Conservation (phyloP, 805 yeast species). For the Wickerhamiella siamensis region DNA sequence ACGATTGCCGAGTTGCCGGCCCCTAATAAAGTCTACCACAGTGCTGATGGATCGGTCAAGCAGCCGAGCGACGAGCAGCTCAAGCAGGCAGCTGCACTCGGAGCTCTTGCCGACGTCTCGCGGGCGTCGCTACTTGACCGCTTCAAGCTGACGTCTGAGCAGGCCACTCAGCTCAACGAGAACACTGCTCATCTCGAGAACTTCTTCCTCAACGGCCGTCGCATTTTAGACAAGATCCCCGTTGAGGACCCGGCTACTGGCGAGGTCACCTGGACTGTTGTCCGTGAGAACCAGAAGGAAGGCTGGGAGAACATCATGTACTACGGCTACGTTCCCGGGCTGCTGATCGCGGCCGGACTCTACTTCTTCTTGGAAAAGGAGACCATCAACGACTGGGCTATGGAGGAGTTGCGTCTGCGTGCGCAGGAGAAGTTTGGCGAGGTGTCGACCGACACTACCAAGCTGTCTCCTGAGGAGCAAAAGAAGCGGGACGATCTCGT, state of each 20-base stretch:
- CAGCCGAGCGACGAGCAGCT: slow-evolving; percentile 56
- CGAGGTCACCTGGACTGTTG: slow-evolving; percentile 61
- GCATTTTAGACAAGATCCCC: slow-evolving; percentile 71
- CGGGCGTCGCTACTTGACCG: slow-evolving; percentile 37
- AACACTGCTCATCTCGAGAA: slow-evolving; percentile 48
- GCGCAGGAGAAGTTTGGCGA: slow-evolving; percentile 50
- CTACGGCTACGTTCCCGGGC: slow-evolving; percentile 57
- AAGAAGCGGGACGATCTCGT: slow-evolving; percentile 61
- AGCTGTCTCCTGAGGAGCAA: slow-evolving; percentile 38
- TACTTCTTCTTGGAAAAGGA: slow-evolving; percentile 38
- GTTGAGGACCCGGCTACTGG: slow-evolving; percentile 69
- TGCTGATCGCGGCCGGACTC: slow-evolving; percentile 40
- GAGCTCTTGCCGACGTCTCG: slow-evolving; percentile 42
- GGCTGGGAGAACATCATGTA: slow-evolving; percentile 75
- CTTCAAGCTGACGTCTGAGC: slow-evolving; percentile 36
- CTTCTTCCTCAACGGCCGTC: slow-evolving; percentile 39
- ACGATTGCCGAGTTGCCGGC: slow-evolving; percentile 50
- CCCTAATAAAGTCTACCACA: slow-evolving; percentile 51
- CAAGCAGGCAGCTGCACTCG: slow-evolving; percentile 57
- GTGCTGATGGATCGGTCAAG: slow-evolving; percentile 62
- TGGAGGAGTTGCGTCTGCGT: slow-evolving; percentile 65
- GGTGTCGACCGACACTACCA: slow-evolving; percentile 17
- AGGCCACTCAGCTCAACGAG: slow-evolving; percentile 40
- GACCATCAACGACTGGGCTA: slow-evolving; percentile 61
- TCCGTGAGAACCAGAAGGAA: slow-evolving; percentile 61